Conservation (phyloP, 1,284 basidiomycete genomes). For the Fomitopsis pinicola region DNA sequence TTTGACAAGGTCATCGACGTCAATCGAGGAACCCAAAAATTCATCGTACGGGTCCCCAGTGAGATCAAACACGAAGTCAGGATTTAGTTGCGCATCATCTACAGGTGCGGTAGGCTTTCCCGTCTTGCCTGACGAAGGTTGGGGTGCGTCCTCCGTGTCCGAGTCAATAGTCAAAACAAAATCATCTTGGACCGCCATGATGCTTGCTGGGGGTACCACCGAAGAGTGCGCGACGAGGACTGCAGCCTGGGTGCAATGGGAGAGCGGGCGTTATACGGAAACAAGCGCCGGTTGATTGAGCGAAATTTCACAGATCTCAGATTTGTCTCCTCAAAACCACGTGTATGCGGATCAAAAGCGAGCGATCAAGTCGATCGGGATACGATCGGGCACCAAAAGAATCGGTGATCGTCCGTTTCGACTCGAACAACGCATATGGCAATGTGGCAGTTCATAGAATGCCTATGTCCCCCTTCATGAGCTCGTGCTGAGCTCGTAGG, state of each 20-base stretch:
- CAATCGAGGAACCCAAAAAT: constrained; percentile 37
- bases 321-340: background rate
- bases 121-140: constrained; percentile 18
- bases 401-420: background rate
- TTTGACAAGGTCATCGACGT: constrained; percentile 52
- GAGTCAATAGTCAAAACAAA: constrained; percentile 83
- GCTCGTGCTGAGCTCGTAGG: too few relatives aligned
- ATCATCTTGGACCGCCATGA: constrained; percentile 36
- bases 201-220: background rate
- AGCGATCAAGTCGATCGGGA: background rate
- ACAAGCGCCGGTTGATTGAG: background rate
- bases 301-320: background rate
- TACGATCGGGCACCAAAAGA: background rate
- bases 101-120: constrained; percentile 22
- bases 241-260: background rate
- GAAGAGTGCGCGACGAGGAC: background rate
- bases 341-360: background rate
- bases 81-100: constrained; percentile 69
- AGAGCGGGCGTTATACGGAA: background rate
- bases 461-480: too few relatives aligned
- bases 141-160: constrained; percentile 52
- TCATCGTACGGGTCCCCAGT: constrained; percentile 66
- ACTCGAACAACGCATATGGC: background rate
- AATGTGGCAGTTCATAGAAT: too few relatives aligned
- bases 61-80: constrained; percentile 80